These are phyloP conservation scores for Candida ipomoeae DNA, from an alignment of 805 yeast species.

Conservation along the genomic window DNA sequence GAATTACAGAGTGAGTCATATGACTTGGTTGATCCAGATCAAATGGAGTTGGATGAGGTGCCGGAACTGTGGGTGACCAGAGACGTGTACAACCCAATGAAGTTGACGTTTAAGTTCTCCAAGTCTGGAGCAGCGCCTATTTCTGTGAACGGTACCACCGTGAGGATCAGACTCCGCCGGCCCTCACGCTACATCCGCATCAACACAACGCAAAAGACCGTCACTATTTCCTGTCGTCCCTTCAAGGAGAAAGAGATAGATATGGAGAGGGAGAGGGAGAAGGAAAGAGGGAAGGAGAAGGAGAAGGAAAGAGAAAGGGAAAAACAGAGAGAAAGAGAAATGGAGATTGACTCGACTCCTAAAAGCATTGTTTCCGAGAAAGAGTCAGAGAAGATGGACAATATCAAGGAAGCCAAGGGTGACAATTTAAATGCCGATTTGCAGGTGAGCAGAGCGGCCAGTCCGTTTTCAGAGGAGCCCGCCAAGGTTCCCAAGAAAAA, in stretches of 20 bases:
- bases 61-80: constrained; percentile 4
- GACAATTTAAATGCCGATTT: neutral
- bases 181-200: constrained; percentile 1
- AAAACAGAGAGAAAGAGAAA: neutral
- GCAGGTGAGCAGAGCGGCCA: constrained; percentile 9
- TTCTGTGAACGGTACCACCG: neutral
- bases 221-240: neutral
- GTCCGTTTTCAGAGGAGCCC: constrained; percentile 15
- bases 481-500: constrained; percentile 17
- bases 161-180: neutral
- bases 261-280: neutral
- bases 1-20: too few species aligned
- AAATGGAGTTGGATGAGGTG: neutral
- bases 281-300: neutral
- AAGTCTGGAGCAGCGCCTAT: neutral
- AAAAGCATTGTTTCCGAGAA: neutral
- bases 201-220: neutral
- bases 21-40: neutral
- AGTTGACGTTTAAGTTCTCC: constrained; percentile 10
- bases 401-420: neutral
- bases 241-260: neutral
- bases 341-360: too few species aligned
- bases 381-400: neutral
- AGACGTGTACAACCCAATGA: constrained; percentile 8
- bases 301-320: neutral